Evolutionary conservation across 2,329 filamentous ascomycete species (phyloP).

Genomic region (Atkinsonella hypoxylon): DNA sequence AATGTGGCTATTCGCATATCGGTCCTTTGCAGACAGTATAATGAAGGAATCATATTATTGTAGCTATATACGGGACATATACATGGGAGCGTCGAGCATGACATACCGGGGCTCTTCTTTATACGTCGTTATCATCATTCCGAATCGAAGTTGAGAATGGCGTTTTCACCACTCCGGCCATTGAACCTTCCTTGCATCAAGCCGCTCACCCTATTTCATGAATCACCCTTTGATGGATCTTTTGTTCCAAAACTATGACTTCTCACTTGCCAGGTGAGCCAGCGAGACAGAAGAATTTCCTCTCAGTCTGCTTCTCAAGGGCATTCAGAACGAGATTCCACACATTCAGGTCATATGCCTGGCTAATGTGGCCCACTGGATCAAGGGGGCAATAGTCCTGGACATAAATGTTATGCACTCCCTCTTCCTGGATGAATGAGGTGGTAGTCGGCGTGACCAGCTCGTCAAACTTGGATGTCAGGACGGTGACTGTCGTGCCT

Average conservation of each 20-base stretch:
- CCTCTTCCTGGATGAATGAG: constrained; percentile 9
- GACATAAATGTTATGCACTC: constrained; percentile 9
- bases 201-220: too few species aligned
- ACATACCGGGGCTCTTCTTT: neutral
- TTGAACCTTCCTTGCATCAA: too few species aligned
- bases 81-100: neutral
- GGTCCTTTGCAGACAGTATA: too few species aligned
- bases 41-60: neutral
- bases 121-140: too few species aligned
- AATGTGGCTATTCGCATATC: too few species aligned
- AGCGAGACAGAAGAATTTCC: constrained; percentile 4
- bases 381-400: constrained; percentile 10
- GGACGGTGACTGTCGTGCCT: constrained; percentile 8
- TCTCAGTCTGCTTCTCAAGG: constrained; percentile 7
- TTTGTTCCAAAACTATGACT: too few species aligned
- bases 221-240: too few species aligned
- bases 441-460: constrained; percentile 7
- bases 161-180: too few species aligned
- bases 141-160: too few species aligned
- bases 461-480: constrained; percentile 7
- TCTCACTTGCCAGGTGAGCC: constrained; percentile 7
- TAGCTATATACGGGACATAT: neutral
- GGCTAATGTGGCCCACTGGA: constrained; percentile 8
- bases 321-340: constrained; percentile 10
- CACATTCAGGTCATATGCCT: constrained; percentile 8